Evolutionary conservation across 192 early-diverging fungal species (phyloP).

Genomic region (Lobosporangium transversale): DNA sequence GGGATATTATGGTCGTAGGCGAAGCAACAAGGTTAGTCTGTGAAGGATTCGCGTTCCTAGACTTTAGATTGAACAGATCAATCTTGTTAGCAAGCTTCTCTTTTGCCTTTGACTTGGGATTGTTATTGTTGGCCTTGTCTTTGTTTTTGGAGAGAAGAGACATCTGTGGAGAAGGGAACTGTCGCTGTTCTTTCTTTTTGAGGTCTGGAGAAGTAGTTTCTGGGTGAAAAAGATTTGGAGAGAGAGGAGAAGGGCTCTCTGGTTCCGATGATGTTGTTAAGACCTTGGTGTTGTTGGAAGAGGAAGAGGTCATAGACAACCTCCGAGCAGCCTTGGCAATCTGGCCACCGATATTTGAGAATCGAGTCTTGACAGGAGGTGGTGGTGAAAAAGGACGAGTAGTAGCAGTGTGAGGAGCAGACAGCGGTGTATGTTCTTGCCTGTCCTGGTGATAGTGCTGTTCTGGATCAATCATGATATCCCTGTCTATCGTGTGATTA

Average conservation of each 20-base stretch:
- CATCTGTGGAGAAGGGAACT: too few relatives aligned
- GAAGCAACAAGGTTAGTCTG: background rate
- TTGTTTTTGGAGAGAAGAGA: background rate
- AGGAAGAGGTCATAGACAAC: constrained; percentile 27
- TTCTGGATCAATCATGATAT: constrained; percentile 27
- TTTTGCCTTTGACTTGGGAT: constrained; percentile 1
- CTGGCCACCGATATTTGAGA: constrained; percentile 32
- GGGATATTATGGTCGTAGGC: too few relatives aligned
- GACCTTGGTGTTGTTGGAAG: constrained; percentile 10
- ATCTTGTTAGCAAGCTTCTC: constrained; percentile 18
- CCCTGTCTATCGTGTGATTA: background rate
- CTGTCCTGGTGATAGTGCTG: constrained; percentile 7
- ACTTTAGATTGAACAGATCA: constrained; percentile 37
- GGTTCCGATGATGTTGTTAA: too few relatives aligned
- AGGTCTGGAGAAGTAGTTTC: constrained; percentile 26
- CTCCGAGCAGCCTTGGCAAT: constrained; percentile 42
- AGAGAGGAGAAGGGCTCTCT: too few relatives aligned
- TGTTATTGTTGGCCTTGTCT: constrained; percentile 7
- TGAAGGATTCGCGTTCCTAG: constrained; percentile 9
- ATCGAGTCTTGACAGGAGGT: constrained; percentile 34
- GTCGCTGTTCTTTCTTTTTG: too few relatives aligned
- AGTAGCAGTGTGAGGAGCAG: background rate
- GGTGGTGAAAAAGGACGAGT: constrained; percentile 16
- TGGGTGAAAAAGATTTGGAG: constrained; percentile 1
- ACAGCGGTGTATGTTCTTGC: background rate